Base-by-base conservation (phyloP, 2,329 filamentous ascomycete genomes). In the Fusarium siculi region DNA sequence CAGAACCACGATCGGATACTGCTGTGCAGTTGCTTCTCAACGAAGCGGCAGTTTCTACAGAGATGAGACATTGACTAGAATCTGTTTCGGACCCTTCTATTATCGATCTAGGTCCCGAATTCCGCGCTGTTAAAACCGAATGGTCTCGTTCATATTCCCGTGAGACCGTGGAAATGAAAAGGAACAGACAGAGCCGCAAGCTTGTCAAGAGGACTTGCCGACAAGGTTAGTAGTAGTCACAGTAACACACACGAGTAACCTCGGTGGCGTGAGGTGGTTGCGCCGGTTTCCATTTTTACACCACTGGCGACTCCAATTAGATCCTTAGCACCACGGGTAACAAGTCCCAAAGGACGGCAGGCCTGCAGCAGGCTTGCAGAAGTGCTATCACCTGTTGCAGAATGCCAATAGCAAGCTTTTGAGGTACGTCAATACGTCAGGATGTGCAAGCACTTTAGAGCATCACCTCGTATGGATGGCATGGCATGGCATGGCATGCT, bases 401-500 rank as follows among this genome's bases (percentile, higher is more conserved):
- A 70, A 72, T 66, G 53, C 63, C 63, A 70, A 68, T 64, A 30
- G 62, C 49, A 56, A 43, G 57, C 59, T 65, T 60, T 52, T 44
- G 49, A 63, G 39, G 52, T 37, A 53, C 28, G 46, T 59, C 56
- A 55, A 56, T 61, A 50, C 58, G 68, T 74, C 63, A 63, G 59
- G 47, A 64, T 74, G 75, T 70, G 74, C 75, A 77, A 73, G 66
- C 75, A 76, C 73, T 76, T 66, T 68, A 76, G 64, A 47, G 44
- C 44, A 49, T 58, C 34, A 53, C 55, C 65, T 66, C 61, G 56
- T 68, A 58, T 54, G 55, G 43, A 40, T 32, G 37, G 34, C 28
- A 37, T 50, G 46, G 34, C 28, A 37, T 50, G 46, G 34, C n/a
- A 28, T 63, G 28, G 43, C 19, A 47, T 28, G 44, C 50, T 61